A percentile compares a stretch with the other conserved stretches of the same genome.
These are phyloP conservation scores for Cryphonectria japonica DNA, from an alignment of 2,329 filamentous ascomycete species.

Conservation along the genomic window DNA sequence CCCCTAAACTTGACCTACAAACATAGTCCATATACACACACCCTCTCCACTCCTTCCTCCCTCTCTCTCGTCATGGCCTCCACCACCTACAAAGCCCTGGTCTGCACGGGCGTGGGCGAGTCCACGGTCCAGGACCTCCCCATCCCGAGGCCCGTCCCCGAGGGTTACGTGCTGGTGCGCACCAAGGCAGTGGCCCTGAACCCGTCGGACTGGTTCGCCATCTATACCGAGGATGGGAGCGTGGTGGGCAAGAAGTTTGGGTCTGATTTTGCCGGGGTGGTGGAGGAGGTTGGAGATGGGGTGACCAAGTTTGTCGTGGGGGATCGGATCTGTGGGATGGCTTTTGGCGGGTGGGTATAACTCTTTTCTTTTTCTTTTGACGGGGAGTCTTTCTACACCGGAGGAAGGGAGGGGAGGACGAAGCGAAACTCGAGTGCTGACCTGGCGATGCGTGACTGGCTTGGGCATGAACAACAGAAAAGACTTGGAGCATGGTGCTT, in stretches of 20 bases:
- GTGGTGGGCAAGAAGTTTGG: conserved; percentile 10
- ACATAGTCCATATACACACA: no score
- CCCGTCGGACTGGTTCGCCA: conserved; percentile 24
- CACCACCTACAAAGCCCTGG: conserved; percentile 17
- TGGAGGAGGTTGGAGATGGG: conserved; percentile 49
- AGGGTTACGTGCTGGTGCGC: conserved; percentile 24
- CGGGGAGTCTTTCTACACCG: no score
- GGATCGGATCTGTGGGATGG: conserved; percentile 45
- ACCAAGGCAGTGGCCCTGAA: conserved; percentile 23
- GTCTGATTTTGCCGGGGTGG: conserved; percentile 52
- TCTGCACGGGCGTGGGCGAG: conserved; percentile 10
- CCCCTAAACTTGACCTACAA: no score
- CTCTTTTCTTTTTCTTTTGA: background rate
- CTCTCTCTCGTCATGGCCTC: background rate
- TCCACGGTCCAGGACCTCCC: conserved; percentile 18
- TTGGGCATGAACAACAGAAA: conserved; percentile 30
- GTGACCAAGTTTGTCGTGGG: conserved; percentile 51
- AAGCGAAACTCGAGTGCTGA: no score
- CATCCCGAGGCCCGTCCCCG: conserved; percentile 12
- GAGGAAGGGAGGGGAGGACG: background rate
- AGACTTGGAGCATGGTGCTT: conserved; percentile 48
- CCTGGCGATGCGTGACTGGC: no score
- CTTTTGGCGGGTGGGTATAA: conserved; percentile 15
- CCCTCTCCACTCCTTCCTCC: no score
- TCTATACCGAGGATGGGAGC: background rate